Evolutionary conservation across 176 grass and related monocot species (phyloP).

Genomic region (Cenchrus purpureus): DNA sequence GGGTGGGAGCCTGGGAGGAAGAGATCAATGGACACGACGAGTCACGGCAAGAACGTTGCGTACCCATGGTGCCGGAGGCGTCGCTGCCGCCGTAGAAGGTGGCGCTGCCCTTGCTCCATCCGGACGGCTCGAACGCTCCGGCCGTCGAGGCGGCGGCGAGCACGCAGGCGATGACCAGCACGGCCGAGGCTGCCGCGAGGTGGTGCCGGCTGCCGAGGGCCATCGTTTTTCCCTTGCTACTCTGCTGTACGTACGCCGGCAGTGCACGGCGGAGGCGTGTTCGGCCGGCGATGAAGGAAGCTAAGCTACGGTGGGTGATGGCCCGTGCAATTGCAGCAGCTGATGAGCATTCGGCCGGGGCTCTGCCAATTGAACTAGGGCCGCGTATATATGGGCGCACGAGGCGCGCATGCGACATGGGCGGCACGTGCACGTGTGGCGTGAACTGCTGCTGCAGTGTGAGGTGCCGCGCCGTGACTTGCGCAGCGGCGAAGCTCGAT

Average conservation of each 20-base stretch:
- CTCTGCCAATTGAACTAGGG: no score
- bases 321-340: neutral
- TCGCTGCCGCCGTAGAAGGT: slow-evolving; percentile 41
- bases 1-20: neutral
- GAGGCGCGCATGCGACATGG: neutral
- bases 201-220: neutral
- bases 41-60: neutral
- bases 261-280: no score
- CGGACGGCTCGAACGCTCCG: neutral
- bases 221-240: neutral
- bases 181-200: neutral
- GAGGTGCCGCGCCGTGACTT: neutral
- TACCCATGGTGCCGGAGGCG: slow-evolving; percentile 36
- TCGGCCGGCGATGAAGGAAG: no score
- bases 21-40: no score
- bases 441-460: neutral
- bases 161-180: neutral
- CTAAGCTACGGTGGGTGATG: neutral
- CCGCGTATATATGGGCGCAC: neutral
- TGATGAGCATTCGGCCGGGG: neutral
- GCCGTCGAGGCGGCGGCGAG: neutral
- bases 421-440: neutral
- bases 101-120: slow-evolving; percentile 14
- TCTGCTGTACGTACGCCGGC: no score
- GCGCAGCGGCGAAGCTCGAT: neutral